These are phyloP conservation scores for Cymbopogon citratus DNA, from an alignment of 176 grass and related monocot species.

Conservation along the genomic window DNA sequence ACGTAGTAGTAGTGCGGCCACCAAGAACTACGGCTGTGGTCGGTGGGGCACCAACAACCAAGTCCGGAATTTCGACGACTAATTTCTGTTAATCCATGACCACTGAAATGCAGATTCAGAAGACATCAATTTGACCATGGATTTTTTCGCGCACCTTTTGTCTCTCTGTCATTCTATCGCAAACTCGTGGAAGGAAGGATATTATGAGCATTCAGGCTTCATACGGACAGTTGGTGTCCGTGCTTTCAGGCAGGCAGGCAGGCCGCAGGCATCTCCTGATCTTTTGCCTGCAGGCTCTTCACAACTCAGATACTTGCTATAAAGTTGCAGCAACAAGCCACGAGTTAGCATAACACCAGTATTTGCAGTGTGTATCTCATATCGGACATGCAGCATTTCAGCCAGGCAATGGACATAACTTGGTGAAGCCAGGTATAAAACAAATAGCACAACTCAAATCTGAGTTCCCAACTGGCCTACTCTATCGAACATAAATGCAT, in stretches of 20 bases:
- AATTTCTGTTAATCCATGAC: slow-evolving; percentile 21
- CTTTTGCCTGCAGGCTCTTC: neutral
- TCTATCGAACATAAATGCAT: neutral
- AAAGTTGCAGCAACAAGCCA: neutral
- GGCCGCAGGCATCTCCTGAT: neutral
- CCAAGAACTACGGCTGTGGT: slow-evolving; percentile 31
- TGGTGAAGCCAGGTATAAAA: neutral
- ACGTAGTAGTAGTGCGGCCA: slow-evolving; percentile 15
- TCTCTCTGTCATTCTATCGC: neutral
- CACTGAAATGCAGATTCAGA: slow-evolving; percentile 23
- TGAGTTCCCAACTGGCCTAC: neutral
- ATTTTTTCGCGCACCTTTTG: neutral
- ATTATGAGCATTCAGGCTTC: neutral
- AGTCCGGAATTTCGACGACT: slow-evolving; percentile 28
- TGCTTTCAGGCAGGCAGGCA: neutral
- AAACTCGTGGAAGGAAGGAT: slow-evolving; percentile 5
- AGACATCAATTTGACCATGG: neutral
- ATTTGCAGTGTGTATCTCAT: neutral
- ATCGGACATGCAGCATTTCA: slow-evolving; percentile 11
- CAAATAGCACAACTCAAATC: neutral
- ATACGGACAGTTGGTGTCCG: neutral
- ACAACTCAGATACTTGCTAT: neutral
- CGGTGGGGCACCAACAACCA: slow-evolving; percentile 32
- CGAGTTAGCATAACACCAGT: neutral
- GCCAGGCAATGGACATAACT: neutral